Conservation (phyloP, 2,329 filamentous ascomycete species). For the Exophiala calicioides region DNA sequence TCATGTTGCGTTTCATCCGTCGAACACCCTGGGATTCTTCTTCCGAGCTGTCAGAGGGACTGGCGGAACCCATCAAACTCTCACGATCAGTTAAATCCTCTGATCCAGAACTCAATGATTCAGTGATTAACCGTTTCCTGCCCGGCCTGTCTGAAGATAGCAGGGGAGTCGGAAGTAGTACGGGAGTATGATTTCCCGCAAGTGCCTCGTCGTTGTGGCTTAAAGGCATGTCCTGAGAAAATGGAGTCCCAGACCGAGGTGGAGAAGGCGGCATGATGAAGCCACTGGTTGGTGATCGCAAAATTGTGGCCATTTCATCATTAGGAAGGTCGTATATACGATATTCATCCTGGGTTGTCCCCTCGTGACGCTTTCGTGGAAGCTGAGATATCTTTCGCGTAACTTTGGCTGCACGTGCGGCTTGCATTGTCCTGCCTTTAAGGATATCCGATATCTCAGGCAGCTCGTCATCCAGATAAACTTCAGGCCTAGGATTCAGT, state of each 20-base stretch:
- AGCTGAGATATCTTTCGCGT: constrained; percentile 1
- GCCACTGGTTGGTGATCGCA: background rate
- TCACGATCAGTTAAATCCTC: constrained; percentile 23
- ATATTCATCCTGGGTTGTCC: constrained; percentile 10
- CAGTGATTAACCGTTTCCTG: constrained; percentile 25
- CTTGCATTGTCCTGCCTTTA: background rate
- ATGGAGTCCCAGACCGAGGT: constrained; percentile 40
- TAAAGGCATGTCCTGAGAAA: constrained; percentile 19
- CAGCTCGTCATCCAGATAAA: constrained; percentile 21
- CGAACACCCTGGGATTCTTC: constrained; percentile 35
- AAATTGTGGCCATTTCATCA: background rate
- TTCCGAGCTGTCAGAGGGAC: constrained; percentile 22
- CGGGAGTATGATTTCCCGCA: constrained; percentile 9
- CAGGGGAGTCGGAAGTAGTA: constrained; percentile 25
- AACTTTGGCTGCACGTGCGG: background rate
- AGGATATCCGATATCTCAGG: constrained; percentile 24
- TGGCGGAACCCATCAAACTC: constrained; percentile 3
- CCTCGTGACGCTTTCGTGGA: background rate
- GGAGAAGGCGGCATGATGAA: constrained; percentile 40
- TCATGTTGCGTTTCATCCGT: constrained; percentile 43
- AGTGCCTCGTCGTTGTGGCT: background rate
- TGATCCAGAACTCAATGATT: constrained; percentile 28
- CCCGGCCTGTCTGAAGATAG: constrained; percentile 23
- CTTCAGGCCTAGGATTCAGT: constrained; percentile 14
- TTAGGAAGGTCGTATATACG: constrained; percentile 23